These are phyloP conservation scores for Ottelia alismoides DNA, from an alignment of 106 monocot species.

Conservation along the genomic window DNA sequence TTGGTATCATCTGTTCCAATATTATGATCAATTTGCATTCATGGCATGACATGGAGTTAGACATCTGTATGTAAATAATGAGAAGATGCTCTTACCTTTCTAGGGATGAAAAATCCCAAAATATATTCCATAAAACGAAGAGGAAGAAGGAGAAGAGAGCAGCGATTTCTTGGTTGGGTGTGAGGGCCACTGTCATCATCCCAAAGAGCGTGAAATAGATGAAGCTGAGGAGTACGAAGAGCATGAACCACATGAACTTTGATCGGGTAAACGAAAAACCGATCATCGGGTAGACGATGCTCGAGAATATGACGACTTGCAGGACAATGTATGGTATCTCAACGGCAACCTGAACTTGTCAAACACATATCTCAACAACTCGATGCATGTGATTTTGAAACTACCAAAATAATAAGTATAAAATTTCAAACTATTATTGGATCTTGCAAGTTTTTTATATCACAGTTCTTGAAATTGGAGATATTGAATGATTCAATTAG, in stretches of 20 bases:
- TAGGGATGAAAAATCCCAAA: constrained; percentile 62
- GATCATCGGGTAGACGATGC: constrained; percentile 1
- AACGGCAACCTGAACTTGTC: constrained; percentile 5
- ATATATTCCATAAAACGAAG: constrained; percentile 59
- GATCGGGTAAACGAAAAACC: neutral
- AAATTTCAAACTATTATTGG: no score
- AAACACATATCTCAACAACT: no score
- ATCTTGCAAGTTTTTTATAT: no score
- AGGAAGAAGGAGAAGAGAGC: constrained; percentile 50
- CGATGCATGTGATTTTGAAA: no score
- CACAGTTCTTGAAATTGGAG: no score
- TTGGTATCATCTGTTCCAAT: constrained; percentile 57
- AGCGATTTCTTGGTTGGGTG: constrained; percentile 40
- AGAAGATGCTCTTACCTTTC: constrained; percentile 25
- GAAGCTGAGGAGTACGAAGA: neutral
- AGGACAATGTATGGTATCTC: constrained; percentile 5
- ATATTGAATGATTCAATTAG: no score
- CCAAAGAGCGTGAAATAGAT: constrained; percentile 2
- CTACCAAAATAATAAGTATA: no score
- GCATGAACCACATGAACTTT: constrained; percentile 9
- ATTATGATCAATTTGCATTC: neutral
- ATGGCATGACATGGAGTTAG: no score
- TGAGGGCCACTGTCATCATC: constrained; percentile 5
- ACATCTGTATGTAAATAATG: no score
- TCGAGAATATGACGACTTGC: neutral